A percentile compares a stretch with the other conserved stretches of the same genome.
Conservation (phyloP, 1,284 basidiomycete species). For the Apiotrichum sp. region DNA sequence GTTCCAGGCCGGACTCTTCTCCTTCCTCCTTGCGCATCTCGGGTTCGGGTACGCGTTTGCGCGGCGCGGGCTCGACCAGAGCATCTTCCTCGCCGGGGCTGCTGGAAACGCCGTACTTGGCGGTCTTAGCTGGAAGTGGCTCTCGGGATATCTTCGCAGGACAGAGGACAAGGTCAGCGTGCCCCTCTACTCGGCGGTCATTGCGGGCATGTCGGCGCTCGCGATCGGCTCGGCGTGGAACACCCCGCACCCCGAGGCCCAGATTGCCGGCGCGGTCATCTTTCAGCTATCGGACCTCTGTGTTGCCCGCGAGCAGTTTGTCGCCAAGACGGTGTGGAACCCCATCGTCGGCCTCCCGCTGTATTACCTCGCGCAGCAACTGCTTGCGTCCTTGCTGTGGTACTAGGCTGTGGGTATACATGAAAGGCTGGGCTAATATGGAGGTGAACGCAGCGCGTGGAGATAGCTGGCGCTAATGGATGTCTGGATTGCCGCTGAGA, state of each 20-base stretch:
- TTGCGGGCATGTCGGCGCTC: constrained; percentile 5
- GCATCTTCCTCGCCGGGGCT: neutral
- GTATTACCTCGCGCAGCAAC: constrained; percentile 12
- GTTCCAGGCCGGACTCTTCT: constrained; percentile 14
- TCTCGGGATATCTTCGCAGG: constrained; percentile 5
- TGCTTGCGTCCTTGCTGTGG: constrained; percentile 15
- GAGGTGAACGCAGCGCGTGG: too few relatives aligned
- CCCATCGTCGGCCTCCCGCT: constrained; percentile 13
- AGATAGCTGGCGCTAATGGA: too few relatives aligned
- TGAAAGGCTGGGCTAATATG: too few relatives aligned
- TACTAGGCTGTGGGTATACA: neutral
- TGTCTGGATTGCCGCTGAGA: too few relatives aligned
- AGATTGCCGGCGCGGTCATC: constrained; percentile 13
- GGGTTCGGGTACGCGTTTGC: constrained; percentile 11
- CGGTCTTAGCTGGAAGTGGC: constrained; percentile 12
- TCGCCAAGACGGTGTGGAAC: constrained; percentile 3
- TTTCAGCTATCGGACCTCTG: constrained; percentile 16
- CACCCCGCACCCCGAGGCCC: constrained; percentile 2
- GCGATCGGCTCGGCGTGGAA: constrained; percentile 8
- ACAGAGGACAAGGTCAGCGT: constrained; percentile 8
- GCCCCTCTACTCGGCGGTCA: constrained; percentile 9
- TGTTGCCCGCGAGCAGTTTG: constrained; percentile 17
- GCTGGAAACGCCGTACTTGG: neutral
- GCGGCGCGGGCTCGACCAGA: constrained; percentile 1
- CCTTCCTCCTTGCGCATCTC: constrained; percentile 17